A percentile compares a stretch with the other conserved stretches of the same genome.
Evolutionary conservation across 176 grass and related monocot species (phyloP).

Genomic region (Sorghum bicolor): DNA sequence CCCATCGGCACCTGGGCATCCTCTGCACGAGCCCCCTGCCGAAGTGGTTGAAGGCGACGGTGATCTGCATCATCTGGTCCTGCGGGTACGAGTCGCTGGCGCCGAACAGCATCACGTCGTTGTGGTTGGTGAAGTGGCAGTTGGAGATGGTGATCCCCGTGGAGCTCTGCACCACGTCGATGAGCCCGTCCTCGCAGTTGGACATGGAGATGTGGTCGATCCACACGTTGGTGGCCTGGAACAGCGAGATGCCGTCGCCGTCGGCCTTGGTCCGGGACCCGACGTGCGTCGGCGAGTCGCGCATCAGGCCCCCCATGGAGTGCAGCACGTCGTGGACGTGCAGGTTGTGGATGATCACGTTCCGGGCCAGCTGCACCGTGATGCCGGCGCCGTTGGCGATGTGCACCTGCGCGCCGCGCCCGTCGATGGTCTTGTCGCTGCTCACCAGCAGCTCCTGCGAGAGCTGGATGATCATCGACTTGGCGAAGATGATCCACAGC

Average conservation of each 20-base stretch:
- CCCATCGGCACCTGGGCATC: constrained; percentile 76
- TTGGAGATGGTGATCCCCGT: constrained; percentile 82
- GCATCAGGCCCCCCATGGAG: constrained; percentile 31
- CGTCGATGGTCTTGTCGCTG: constrained; percentile 88
- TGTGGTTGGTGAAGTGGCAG: constrained; percentile 69
- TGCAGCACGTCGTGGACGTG: constrained; percentile 55
- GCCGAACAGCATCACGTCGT: constrained; percentile 85
- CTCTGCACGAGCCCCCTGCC: constrained; percentile 79
- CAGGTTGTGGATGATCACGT: constrained; percentile 63
- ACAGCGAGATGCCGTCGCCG: constrained; percentile 74
- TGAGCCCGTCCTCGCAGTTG: constrained; percentile 57
- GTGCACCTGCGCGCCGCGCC: constrained; percentile 68
- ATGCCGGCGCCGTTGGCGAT: constrained; percentile 56
- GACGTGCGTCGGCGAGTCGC: constrained; percentile 35
- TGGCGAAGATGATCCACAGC: constrained; percentile 75
- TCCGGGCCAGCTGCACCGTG: constrained; percentile 51
- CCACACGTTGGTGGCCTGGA: constrained; percentile 57
- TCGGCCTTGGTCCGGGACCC: constrained; percentile 41
- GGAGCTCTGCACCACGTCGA: constrained; percentile 55
- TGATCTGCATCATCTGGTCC: constrained; percentile 72
- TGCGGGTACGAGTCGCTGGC: constrained; percentile 38
- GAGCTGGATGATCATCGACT: constrained; percentile 63
- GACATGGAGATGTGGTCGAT: constrained; percentile 79
- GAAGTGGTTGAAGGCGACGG: constrained; percentile 82
- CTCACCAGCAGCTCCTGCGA: constrained; percentile 62